A percentile compares a stretch with the other conserved stretches of the same genome.
These are phyloP conservation scores for Hanseniaspora vineae DNA, from an alignment of 805 yeast species.

Conservation along the genomic window DNA sequence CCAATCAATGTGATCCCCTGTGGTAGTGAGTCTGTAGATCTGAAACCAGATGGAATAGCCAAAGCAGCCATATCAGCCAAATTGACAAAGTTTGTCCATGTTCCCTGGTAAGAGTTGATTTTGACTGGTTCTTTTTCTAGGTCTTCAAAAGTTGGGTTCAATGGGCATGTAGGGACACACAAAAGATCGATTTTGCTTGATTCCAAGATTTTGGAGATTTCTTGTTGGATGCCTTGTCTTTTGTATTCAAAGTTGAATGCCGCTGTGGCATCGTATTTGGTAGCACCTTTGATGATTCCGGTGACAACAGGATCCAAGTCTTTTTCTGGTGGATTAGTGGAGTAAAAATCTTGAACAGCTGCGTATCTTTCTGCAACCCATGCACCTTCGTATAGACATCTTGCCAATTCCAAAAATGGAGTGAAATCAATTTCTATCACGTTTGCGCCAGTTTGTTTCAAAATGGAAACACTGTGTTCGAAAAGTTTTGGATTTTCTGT, in stretches of 20 bases:
- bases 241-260: conserved; percentile 78
- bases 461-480: conserved; percentile 42
- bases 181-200: conserved; percentile 50
- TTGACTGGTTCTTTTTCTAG: conserved; percentile 65
- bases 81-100: conserved; percentile 96
- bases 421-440: conserved; percentile 57
- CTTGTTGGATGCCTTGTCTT: conserved; percentile 66
- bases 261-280: conserved; percentile 65
- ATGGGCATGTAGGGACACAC: conserved; percentile 88
- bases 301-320: conserved; percentile 77
- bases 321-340: conserved; percentile 53
- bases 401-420: conserved; percentile 69
- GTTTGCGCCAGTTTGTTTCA: conserved; percentile 43
- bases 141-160: conserved; percentile 71
- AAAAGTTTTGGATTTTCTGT: conserved; percentile 60
- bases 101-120: conserved; percentile 85
- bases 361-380: conserved; percentile 96
- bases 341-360: conserved; percentile 63
- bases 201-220: conserved; percentile 39
- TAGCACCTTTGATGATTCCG: conserved; percentile 66
- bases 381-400: conserved; percentile 90
- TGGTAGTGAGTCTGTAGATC: conserved; percentile 68
- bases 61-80: conserved; percentile 87
- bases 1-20: conserved; percentile 82
- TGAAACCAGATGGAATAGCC: conserved; percentile 84